phyloP scores from a whole-genome alignment of 2,329 filamentous ascomycete species.

The Drechslerella stenobrocha region DNA sequence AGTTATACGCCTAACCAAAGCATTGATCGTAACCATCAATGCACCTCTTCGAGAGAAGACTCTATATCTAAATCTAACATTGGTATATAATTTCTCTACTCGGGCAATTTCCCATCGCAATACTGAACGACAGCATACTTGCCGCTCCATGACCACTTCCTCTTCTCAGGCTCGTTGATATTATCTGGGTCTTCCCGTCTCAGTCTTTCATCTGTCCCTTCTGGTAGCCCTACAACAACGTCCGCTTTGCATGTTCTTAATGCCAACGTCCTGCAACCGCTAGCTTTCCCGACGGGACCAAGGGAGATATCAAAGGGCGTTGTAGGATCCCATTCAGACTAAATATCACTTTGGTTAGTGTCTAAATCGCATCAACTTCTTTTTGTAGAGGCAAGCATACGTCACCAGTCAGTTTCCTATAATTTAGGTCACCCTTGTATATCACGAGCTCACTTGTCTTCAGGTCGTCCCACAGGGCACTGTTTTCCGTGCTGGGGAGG shows the following conservation, averaged over 20 bases:
- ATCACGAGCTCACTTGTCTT: slow-evolving; percentile 83
- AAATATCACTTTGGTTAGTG: slow-evolving; percentile 56
- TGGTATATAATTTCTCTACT: neutral
- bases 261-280: slow-evolving; percentile 80
- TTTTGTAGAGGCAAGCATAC: slow-evolving; percentile 12
- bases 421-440: slow-evolving; percentile 98
- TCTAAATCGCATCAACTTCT: slow-evolving; percentile 33
- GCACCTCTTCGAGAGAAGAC: neutral
- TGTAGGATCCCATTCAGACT: slow-evolving; percentile 76
- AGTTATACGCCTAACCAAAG: too few species aligned
- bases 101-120: slow-evolving; percentile 66
- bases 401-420: slow-evolving; percentile 87
- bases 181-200: slow-evolving; percentile 61
- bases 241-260: slow-evolving; percentile 96
- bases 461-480: slow-evolving; percentile 73
- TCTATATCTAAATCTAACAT: neutral
- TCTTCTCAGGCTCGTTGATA: slow-evolving; percentile 63
- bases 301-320: slow-evolving; percentile 84
- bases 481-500: slow-evolving; percentile 67
- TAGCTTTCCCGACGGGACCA: slow-evolving; percentile 78
- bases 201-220: slow-evolving; percentile 81
- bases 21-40: too few species aligned
- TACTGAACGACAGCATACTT: slow-evolving; percentile 97
- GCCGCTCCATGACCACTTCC: slow-evolving; percentile 92
- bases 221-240: slow-evolving; percentile 82